Conservation (phyloP, 805 yeast species). For the Myxozyma mucilagina region DNA sequence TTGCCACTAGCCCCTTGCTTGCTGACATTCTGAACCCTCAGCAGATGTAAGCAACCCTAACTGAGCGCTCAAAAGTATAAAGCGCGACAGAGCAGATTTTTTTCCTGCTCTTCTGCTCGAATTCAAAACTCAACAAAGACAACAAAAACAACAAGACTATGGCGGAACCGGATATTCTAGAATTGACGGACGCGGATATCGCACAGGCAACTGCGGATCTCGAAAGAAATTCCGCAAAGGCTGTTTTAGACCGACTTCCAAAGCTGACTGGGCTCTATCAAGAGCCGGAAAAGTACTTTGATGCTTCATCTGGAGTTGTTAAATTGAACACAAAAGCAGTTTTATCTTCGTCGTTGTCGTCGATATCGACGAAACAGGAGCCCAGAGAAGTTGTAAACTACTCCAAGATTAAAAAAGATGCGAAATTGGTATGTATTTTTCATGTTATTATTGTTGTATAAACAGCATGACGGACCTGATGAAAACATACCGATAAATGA, state of each 20-base stretch:
- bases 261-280: neutral
- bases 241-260: constrained; percentile 1
- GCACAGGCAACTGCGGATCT: neutral
- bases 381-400: constrained; percentile 40
- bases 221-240: neutral
- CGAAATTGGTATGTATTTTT: constrained; percentile 32
- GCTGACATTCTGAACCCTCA: no score
- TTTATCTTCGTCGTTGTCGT: neutral
- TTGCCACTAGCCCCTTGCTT: no score
- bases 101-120: neutral
- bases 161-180: neutral
- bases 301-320: constrained; percentile 10
- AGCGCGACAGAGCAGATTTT: neutral
- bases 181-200: constrained; percentile 7
- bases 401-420: constrained; percentile 35
- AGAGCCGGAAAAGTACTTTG: constrained; percentile 7
- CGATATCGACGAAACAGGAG: neutral
- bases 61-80: neutral
- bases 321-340: constrained; percentile 16
- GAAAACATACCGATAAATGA: constrained; percentile 20
- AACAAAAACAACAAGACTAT: neutral
- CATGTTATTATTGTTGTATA: neutral
- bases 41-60: no score
- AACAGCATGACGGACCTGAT: constrained; percentile 18
- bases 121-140: neutral